Evolutionary conservation across 129 eudicot species (phyloP).

Genomic region (Escallonia rubra): DNA sequence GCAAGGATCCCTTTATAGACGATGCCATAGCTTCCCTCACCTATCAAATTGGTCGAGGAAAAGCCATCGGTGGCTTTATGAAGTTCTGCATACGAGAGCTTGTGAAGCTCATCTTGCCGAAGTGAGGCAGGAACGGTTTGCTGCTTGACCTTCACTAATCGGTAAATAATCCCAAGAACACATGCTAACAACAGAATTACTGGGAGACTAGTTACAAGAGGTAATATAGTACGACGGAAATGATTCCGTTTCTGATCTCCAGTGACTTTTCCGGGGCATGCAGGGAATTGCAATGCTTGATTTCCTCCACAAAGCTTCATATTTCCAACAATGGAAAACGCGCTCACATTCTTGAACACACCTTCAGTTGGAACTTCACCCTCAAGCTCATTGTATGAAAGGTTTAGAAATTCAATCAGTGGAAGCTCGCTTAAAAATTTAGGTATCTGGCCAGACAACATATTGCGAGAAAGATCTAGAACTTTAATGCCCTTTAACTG

Average conservation of each 20-base stretch:
- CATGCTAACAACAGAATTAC: not conserved
- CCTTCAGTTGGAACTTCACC: constrained; percentile 14
- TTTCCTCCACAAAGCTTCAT: constrained; percentile 12
- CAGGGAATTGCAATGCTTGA: not conserved
- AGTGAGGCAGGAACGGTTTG: not conserved
- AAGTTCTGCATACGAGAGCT: constrained; percentile 6
- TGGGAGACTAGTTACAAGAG: not conserved
- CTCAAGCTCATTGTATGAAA: constrained; percentile 12
- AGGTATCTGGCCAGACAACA: constrained; percentile 17
- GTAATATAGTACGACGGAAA: not conserved
- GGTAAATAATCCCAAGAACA: not conserved
- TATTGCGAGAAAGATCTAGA: constrained; percentile 18
- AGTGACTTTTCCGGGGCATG: not conserved
- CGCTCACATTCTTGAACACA: constrained; percentile 8
- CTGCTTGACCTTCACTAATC: not conserved
- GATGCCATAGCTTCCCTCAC: constrained; percentile 17
- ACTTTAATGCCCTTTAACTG: not conserved
- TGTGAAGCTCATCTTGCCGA: not conserved
- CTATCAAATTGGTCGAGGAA: constrained; percentile 13
- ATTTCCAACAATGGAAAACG: constrained; percentile 8
- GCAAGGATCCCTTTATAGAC: constrained; percentile 19
- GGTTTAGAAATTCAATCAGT: constrained; percentile 7
- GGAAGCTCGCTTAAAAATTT: not conserved
- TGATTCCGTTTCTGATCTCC: too few species aligned
- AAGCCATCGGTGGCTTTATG: constrained; percentile 18